Base-by-base conservation (phyloP, 176 grass and related monocot species). In the Oryza glumipatula region DNA sequence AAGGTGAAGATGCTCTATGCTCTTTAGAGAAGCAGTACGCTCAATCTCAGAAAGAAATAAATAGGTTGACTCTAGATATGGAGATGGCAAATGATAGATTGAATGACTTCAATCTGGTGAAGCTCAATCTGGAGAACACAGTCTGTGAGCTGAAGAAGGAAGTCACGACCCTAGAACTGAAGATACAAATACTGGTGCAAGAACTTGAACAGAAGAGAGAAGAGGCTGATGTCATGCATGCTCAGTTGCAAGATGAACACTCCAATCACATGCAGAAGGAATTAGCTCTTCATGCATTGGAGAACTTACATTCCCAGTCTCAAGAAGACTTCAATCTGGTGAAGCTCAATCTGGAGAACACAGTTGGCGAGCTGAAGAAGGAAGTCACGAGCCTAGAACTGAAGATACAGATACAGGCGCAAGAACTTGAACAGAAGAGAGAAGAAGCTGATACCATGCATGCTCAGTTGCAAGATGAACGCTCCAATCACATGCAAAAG, bases 91-190 rank as follows among this genome's bases (percentile, higher is more conserved):
- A 39, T 52, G 19, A 88, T 67, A 87, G 84, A 68, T 86, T 75
- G 52, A 82, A 77, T 2, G 78, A 88, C 63, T 35, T 86, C 11
- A 88, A 92, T 48, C 81, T 32, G 66, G 78, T 6, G 45, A 90
- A 84, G 32, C 19, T 76, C 77, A 72, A 92, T 14, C 52, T 87
- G 45, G 84, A 94, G 16, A 68, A 78, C 67, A 79, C 64, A 72
- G 74, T 88, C 43, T 81, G 70, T 70, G 76, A 92, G 32, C 43
- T 90, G 58, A 88, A 80, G 65, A 88, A 90, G 24, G 85, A 90
- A 82, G 78, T 80, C 17, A 52, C 52, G 4, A 75, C n/a, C 21
- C 58, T 63, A 63, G 74, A 87, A 80, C 54, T 79, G 23, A 79
- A 87, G 68, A 70, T 69, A 43, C 61, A 74, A 5, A 67, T 82